Evolutionary conservation across 176 grass and related monocot genomes (phyloP), one percentile per base, ranked within the genome.

Genomic region (Echinochloa phyllopogon): DNA sequence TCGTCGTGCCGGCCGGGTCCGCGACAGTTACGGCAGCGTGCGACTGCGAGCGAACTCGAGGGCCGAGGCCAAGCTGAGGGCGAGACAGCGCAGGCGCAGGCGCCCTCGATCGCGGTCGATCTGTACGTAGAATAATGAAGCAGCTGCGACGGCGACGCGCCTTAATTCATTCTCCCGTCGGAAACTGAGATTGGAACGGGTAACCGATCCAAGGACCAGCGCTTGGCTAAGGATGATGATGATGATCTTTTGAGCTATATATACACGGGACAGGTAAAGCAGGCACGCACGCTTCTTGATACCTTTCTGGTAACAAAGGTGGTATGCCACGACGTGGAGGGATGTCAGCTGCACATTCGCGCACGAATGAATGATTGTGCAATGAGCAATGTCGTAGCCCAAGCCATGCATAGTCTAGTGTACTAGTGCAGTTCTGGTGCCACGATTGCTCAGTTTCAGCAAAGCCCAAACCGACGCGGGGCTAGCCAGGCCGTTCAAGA

Each of bases 1-100:
- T 33, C 29, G 45, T 15, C 77, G 60, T 79, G 43, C 43, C 61
- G 60, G 43, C 43, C 61, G 60, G 16, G 33, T 29, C 76, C 69
- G 24, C 56, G 39, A 10, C 55, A 25, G 12, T 24, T 10, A 29
- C 56, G 38, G 21, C 40, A 23, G 75, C 75, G 39, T 45, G 21
- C 21, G 25, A 10, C 12, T 33, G 55, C n/a, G 23, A 29, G 58
- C 23, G 67, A 45, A 27, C 68, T 41, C 68, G n/a, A 15, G 42
- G 41, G 42, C 68, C 68, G n/a, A 15, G 42, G 41, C 69, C 41
- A 15, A n/a, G 41, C 69, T n/a, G 42, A 72, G 43, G n/a, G 43
- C 23, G 40, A 21, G 41, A 45, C 6, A 42, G 25, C n/a, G 14
- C 6, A 9, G 53, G 53, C 6, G 20, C 50, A 17, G 50, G 1